Conservation (phyloP, 768 basidiomycete species). For the Sutorius australiensis region DNA sequence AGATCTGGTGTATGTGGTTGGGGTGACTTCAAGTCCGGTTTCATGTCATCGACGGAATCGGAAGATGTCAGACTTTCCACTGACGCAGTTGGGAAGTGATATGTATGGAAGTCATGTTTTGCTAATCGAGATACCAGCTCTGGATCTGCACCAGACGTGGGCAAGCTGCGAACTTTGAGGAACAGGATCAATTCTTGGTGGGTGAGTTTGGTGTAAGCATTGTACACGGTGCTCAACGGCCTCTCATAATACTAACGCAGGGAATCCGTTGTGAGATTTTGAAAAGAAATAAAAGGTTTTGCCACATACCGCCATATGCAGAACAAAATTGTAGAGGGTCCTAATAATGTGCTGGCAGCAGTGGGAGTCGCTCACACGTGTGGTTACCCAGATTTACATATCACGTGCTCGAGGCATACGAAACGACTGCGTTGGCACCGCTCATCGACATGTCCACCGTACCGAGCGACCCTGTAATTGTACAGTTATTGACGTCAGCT, state of each 20-base stretch:
- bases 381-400: not conserved
- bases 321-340: not conserved
- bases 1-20: slow-evolving; percentile 52
- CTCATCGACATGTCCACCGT: not conserved
- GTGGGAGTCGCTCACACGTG: slow-evolving; percentile 3
- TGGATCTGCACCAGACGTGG: slow-evolving; percentile 53
- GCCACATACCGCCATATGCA: slow-evolving; percentile 41
- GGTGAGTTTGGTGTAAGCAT: slow-evolving; percentile 66
- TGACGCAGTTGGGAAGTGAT: slow-evolving; percentile 46
- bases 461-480: not conserved
- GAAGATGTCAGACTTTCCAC: slow-evolving; percentile 29
- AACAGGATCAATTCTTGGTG: slow-evolving; percentile 71
- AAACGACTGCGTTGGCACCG: no score
- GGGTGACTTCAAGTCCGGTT: slow-evolving; percentile 26
- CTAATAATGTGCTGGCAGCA: slow-evolving; percentile 1
- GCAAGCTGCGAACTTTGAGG: slow-evolving; percentile 68
- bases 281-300: not conserved
- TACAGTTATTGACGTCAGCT: not conserved
- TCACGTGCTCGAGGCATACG: slow-evolving; percentile 1
- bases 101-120: slow-evolving; percentile 71
- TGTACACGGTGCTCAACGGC: slow-evolving; percentile 46
- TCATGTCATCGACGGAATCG: slow-evolving; percentile 15
- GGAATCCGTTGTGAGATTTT: slow-evolving; percentile 9
- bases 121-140: slow-evolving; percentile 71
- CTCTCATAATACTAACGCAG: slow-evolving; percentile 23